A percentile compares a stretch with the other conserved stretches of the same genome.
Conservation (phyloP, 202 grass and related monocot genomes). For the Brachypodium distachyon region DNA sequence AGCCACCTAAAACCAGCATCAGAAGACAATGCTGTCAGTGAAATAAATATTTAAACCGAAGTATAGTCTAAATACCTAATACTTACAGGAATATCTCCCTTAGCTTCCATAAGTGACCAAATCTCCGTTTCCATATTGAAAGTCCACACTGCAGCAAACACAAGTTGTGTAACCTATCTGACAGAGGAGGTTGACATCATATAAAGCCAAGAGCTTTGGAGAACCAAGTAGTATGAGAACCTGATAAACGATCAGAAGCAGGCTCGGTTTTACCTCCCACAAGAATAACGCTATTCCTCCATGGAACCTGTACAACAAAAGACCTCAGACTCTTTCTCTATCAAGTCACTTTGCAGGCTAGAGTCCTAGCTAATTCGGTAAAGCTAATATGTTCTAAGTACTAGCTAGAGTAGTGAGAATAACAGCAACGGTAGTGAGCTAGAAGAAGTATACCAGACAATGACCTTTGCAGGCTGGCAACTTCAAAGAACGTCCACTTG, state of each 20-base stretch:
- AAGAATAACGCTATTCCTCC: slow-evolving; percentile 77
- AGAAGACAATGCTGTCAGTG: slow-evolving; percentile 8
- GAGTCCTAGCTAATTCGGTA: background rate
- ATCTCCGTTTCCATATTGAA: slow-evolving; percentile 73
- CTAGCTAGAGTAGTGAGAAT: background rate
- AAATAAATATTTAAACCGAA: background rate
- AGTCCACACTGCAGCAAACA: slow-evolving; percentile 65
- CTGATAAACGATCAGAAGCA: slow-evolving; percentile 66
- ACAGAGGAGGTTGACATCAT: background rate
- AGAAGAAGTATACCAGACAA: slow-evolving; percentile 68
- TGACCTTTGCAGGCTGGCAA: slow-evolving; percentile 95
- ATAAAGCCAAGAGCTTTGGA: background rate
- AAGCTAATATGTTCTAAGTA: background rate
- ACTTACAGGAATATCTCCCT: slow-evolving; percentile 93
- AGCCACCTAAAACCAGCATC: slow-evolving; percentile 50
- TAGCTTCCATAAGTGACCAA: slow-evolving; percentile 83
- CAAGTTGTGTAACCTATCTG: slow-evolving; percentile 10
- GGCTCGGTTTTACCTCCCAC: slow-evolving; percentile 91
- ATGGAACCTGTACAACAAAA: slow-evolving; percentile 51
- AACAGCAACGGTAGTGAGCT: background rate
- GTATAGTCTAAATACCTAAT: background rate
- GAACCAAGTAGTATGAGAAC: slow-evolving; percentile 38
- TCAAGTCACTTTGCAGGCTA: background rate
- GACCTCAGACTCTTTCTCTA: background rate
- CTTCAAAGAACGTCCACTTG: slow-evolving; percentile 38